Conservation (phyloP, 2,329 filamentous ascomycete species). For the Emmonsia crescens region DNA sequence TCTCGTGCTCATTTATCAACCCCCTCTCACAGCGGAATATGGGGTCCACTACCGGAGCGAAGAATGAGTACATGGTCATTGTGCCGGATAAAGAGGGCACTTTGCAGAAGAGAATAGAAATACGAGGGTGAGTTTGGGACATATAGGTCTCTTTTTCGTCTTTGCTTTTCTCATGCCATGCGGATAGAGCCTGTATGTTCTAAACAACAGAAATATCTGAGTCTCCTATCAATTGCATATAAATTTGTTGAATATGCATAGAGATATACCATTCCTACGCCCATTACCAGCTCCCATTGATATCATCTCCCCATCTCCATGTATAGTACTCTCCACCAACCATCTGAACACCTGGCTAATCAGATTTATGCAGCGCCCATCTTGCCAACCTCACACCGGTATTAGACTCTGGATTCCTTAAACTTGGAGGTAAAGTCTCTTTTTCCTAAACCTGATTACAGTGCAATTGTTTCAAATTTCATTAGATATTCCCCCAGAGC, state of each 20-base stretch:
- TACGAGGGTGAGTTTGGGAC: conserved; percentile 21
- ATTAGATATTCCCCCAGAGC: not conserved
- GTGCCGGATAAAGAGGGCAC: conserved; percentile 55
- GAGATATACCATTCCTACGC: not conserved
- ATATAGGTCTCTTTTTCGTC: not conserved
- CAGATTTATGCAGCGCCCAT: conserved; percentile 35
- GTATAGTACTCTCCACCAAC: not conserved
- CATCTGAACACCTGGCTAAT: not conserved
- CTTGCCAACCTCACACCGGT: conserved; percentile 45
- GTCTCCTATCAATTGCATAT: not conserved
- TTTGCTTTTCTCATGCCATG: not conserved
- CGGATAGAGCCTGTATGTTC: not conserved
- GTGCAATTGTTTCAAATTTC: not conserved
- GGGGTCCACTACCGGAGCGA: conserved; percentile 21
- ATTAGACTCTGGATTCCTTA: conserved; percentile 46
- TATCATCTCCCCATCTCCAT: not conserved
- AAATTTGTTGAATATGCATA: not conserved
- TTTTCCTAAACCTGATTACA: conserved; percentile 2
- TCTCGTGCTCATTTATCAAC: not conserved
- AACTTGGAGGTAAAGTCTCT: conserved; percentile 51
- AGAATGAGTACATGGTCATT: conserved; percentile 58
- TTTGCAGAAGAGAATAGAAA: conserved; percentile 50
- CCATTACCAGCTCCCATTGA: not conserved
- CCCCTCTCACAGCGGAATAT: not conserved
- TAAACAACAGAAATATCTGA: not conserved